Percentiles rank a stretch among this genome's conserved stretches.
These are phyloP conservation scores for Piromyces sp. DNA, from an alignment of 192 early-diverging fungal species.

Conservation along the genomic window DNA sequence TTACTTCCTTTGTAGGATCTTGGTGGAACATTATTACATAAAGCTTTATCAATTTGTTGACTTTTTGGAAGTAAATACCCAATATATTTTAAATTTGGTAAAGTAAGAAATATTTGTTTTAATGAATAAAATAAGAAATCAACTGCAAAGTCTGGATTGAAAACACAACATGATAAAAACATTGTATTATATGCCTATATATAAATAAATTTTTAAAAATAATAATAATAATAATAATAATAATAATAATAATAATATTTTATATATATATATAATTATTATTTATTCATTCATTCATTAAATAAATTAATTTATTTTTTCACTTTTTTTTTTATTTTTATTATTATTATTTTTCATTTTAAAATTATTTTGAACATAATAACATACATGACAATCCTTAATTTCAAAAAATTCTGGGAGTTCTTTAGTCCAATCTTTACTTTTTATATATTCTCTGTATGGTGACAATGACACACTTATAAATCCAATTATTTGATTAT, in stretches of 20 bases:
- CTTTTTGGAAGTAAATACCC: background rate
- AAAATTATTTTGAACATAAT: background rate
- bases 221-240: too few species aligned
- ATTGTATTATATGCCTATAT: background rate
- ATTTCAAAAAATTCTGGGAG: background rate
- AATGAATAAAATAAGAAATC: background rate
- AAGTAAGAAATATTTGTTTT: background rate
- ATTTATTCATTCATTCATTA: too few species aligned
- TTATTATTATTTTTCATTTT: too few species aligned
- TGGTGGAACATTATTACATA: background rate
- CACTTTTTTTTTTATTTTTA: too few species aligned
- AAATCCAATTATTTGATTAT: background rate
- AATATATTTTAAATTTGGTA: background rate
- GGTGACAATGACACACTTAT: background rate
- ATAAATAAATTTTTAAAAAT: too few species aligned
- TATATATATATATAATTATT: too few species aligned
- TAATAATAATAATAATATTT: too few species aligned
- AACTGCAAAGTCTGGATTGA: background rate
- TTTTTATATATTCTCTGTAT: background rate
- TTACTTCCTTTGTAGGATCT: background rate
- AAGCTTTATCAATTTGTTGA: background rate
- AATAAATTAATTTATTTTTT: too few species aligned
- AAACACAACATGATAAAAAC: background rate
- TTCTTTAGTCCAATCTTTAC: background rate
- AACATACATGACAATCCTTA: background rate